phyloP scores from a whole-genome alignment of 2,329 filamentous ascomycete species.

The Escovopsis sp. region DNA sequence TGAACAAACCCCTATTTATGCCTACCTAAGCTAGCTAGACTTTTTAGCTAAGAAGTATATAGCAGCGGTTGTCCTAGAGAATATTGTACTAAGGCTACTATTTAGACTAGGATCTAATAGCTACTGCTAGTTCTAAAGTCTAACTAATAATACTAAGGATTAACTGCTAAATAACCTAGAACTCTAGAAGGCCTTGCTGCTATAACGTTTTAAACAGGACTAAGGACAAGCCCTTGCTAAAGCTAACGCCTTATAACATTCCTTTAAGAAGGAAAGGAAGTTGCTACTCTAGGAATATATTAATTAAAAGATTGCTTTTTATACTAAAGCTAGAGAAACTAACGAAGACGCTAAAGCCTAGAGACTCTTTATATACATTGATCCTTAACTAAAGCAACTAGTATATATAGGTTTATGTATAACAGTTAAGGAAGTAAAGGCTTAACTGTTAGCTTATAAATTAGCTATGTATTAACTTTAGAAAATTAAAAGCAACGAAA shows the following conservation, averaged over 20 bases:
- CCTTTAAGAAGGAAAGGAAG: neutral
- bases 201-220: neutral
- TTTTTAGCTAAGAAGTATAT: neutral
- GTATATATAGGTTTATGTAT: neutral
- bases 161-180: too few relatives aligned
- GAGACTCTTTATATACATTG: too few relatives aligned
- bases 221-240: neutral
- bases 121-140: too few relatives aligned
- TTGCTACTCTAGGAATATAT: neutral
- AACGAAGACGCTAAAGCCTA: neutral
- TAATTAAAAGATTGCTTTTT: neutral
- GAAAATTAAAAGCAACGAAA: neutral
- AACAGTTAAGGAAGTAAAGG: neutral
- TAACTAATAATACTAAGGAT: too few relatives aligned
- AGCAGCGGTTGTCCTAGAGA: neutral
- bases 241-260: neutral
- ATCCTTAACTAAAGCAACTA: neutral
- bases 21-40: neutral
- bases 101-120: too few relatives aligned
- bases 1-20: too few relatives aligned
- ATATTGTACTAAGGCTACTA: too few relatives aligned
- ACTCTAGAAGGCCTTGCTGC: too few relatives aligned
- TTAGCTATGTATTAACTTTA: neutral
- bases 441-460: too few relatives aligned
- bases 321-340: neutral